Evolutionary conservation across 768 basidiomycete species (phyloP).

Genomic region (Phanerochaete carnosa): DNA sequence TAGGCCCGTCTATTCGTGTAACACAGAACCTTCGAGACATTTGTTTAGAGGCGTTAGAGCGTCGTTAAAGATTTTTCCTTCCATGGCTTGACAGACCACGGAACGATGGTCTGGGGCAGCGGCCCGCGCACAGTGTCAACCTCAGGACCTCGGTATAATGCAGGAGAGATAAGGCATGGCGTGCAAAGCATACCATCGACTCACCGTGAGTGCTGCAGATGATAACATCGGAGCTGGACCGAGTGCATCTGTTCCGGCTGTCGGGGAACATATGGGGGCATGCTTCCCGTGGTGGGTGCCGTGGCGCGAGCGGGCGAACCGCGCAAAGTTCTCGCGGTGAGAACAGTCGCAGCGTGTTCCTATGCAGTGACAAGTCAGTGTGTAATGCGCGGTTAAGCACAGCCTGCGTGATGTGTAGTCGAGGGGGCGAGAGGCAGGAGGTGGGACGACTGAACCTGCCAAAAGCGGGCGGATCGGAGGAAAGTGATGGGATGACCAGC

Average conservation of each 20-base stretch:
- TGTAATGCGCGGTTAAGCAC: background rate
- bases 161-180: background rate
- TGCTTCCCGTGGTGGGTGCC: background rate
- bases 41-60: conserved; percentile 11
- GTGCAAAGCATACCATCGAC: background rate
- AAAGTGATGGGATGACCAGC: background rate
- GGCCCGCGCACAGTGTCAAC: background rate
- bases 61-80: conserved; percentile 1
- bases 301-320: background rate
- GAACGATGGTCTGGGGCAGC: background rate
- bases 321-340: background rate
- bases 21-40: background rate
- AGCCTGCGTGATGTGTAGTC: background rate
- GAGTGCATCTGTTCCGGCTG: background rate
- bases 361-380: background rate
- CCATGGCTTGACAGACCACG: background rate
- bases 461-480: conserved; percentile 1
- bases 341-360: background rate
- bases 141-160: background rate
- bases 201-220: background rate
- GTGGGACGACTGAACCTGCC: conserved; percentile 6
- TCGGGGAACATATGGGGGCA: background rate
- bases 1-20: background rate
- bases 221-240: background rate
- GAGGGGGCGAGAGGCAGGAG: background rate